A percentile compares a stretch with the other conserved stretches of the same genome.
Conservation (phyloP, 202 grass and related monocot species). For the Carex sylvatica region DNA sequence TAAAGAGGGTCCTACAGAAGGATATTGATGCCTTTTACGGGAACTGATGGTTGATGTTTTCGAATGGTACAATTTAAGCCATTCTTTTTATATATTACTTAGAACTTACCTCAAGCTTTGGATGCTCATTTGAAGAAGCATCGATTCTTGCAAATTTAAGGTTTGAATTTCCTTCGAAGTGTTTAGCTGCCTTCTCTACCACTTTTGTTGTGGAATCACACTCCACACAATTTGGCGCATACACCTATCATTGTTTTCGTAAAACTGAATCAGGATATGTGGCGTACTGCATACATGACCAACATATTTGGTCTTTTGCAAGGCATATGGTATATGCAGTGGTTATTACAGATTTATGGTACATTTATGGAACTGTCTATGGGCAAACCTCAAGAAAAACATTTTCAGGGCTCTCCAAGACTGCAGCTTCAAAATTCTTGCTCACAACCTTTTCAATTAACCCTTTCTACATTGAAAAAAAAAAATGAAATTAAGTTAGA, state of each 20-base stretch:
- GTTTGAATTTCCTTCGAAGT: slow-evolving; percentile 62
- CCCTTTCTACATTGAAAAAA: slow-evolving; percentile 50
- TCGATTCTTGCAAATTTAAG: slow-evolving; percentile 87
- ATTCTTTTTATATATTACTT: slow-evolving; percentile 6
- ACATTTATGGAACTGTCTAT: background rate
- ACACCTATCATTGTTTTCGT: slow-evolving; percentile 40
- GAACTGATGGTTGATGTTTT: background rate
- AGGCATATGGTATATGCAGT: background rate
- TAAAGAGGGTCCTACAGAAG: background rate
- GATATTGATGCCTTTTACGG: background rate
- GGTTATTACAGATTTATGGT: background rate
- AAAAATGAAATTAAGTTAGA: background rate
- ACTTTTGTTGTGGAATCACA: slow-evolving; percentile 76
- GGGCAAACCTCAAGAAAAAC: slow-evolving; percentile 72
- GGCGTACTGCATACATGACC: background rate
- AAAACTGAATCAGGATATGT: slow-evolving; percentile 20
- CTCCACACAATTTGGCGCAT: slow-evolving; percentile 80
- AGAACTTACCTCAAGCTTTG: slow-evolving; percentile 72
- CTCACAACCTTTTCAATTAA: slow-evolving; percentile 87
- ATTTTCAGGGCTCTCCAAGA: slow-evolving; percentile 62
- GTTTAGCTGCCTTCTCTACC: slow-evolving; percentile 69
- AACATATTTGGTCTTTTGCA: background rate
- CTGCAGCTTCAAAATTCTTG: slow-evolving; percentile 67
- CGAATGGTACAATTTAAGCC: background rate
- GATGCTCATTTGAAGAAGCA: slow-evolving; percentile 96